Base-by-base conservation (phyloP, 2,329 filamentous ascomycete genomes). In the Beauveria sp. region DNA sequence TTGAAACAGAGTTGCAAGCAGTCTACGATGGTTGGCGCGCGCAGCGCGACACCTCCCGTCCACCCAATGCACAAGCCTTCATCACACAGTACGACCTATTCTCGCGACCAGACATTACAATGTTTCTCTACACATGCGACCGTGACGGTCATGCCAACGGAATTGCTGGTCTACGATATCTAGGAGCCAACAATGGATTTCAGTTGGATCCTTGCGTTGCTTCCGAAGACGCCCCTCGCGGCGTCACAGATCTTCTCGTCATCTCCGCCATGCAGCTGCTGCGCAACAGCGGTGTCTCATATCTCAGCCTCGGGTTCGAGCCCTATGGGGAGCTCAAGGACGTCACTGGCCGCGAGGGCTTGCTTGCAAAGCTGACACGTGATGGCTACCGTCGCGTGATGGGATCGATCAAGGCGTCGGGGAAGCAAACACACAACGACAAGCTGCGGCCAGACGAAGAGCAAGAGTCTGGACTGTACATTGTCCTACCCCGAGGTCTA, bases 191-290 rank as follows among this genome's bases (percentile, higher is more conserved):
- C 44, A 62, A 62, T 2, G 66, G 66, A 0, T 67, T 67, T 37
- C 66, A 66, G 37, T 48, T 66, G 7, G 66, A 67, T 20, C 66
- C 66, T 3, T 67, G 66, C 58, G 63, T 67, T 30, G 66, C 66
- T 22, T 58, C 64, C 2, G 48, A 69, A 64, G 22, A 72, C 66
- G 9, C 55, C 55, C 2, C 71, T 66, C 16, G 62, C 67, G 16
- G 66, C 65, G 65, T 72, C 68, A 64, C 64, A 3, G 65, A 66
- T 8, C 55, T 67, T 12, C 62, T 66, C 22, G 62, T 67, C 50
- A 55, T 66, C 16, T 59, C 65, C 3, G 61, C 62, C 22, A 64
- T 64, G 64, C 64, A 64, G 58, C 55, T 66, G 14, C 64, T 67
- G 14, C 59, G 53, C 26, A 55, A 54, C 9, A 61, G 64, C 3